Conservation (phyloP, 2,329 filamentous ascomycete genomes). For the Uncinocarpus reesii region DNA sequence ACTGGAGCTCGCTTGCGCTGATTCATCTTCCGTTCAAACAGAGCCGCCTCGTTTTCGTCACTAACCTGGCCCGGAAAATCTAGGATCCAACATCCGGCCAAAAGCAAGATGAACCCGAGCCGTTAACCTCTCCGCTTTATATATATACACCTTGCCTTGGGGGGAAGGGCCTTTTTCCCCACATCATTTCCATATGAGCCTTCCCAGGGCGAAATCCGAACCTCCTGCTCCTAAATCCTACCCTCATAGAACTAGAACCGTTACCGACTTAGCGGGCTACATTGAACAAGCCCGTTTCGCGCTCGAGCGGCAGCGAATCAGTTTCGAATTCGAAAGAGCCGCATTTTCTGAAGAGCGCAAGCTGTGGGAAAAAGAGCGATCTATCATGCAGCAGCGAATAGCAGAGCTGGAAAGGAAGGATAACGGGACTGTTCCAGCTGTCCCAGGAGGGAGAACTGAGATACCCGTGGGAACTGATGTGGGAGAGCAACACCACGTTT, state of each 20-base stretch:
- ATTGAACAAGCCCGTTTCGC: constrained; percentile 35
- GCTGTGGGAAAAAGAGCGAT: constrained; percentile 37
- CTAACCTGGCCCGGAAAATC: background rate
- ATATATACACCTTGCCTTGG: too few species aligned
- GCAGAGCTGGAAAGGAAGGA: constrained; percentile 31
- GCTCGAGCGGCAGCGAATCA: constrained; percentile 30
- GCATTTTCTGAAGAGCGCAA: constrained; percentile 36
- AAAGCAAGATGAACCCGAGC: background rate
- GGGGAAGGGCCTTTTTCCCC: background rate
- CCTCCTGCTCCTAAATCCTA: background rate
- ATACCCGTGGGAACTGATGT: background rate
- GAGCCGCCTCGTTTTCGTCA: background rate
- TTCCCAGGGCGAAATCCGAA: background rate
- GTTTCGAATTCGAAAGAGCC: constrained; percentile 33
- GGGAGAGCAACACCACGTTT: constrained; percentile 28
- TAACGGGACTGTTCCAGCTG: constrained; percentile 16
- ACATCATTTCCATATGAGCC: background rate
- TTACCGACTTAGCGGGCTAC: constrained; percentile 19
- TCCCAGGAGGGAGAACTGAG: background rate
- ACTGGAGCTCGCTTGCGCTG: background rate
- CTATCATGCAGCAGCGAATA: constrained; percentile 34
- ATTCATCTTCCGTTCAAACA: background rate
- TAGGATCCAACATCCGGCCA: background rate
- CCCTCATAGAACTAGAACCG: background rate
- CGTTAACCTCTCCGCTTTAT: background rate